Evolutionary conservation across 2,329 filamentous ascomycete species (phyloP), one percentile per base, ranked within the genome.

Genomic region (Ilyonectria robusta): DNA sequence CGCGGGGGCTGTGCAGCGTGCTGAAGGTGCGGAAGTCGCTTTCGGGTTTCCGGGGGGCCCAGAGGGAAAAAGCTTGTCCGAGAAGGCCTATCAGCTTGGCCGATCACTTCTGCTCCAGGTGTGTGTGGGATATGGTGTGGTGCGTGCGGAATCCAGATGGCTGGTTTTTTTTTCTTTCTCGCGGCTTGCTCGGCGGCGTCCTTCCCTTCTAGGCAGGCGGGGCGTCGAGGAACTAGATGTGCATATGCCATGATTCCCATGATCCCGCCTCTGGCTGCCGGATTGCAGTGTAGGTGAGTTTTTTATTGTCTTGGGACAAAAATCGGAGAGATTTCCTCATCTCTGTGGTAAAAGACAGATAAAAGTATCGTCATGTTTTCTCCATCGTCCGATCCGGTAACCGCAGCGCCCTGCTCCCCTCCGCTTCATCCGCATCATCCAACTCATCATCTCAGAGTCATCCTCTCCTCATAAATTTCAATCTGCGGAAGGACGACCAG

Each of bases 1-100:
- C 59, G 51, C 51, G 51, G 59, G 50, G 59, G 59, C 59, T 50
- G 51, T 62, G 21, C 21, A 21, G 21, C 21, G 21, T 21, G 59
- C 48, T 26, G 23, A 6, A 40, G 6, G 10, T 13, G 6, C 10
- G 37, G 26, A 26, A 26, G 37, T 40, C 37, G 37, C 37, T 40
- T 19, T 33, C 48, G 48, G 48, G n/a, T n/a, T 10, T 19, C 48
- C 29, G 26, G 48, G 48, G 48, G 48, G 26, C 37, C 37, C 37
- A 13, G 17, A 40, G 23, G 10, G 15, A 19, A 31, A 51, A 35
- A 33, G 29, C 29, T 51, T 51, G 48, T 33, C 17, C 48, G 6
- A 19, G n/a, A 9, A 44, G n/a, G 17, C n/a, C 42, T 21, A 40
- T 40, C 37, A 40, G 6, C 13, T 40, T 40, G 6, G 37, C 37